These are phyloP conservation scores for Solanum commersonii DNA, from an alignment of 257 asterid species.

Conservation along the genomic window DNA sequence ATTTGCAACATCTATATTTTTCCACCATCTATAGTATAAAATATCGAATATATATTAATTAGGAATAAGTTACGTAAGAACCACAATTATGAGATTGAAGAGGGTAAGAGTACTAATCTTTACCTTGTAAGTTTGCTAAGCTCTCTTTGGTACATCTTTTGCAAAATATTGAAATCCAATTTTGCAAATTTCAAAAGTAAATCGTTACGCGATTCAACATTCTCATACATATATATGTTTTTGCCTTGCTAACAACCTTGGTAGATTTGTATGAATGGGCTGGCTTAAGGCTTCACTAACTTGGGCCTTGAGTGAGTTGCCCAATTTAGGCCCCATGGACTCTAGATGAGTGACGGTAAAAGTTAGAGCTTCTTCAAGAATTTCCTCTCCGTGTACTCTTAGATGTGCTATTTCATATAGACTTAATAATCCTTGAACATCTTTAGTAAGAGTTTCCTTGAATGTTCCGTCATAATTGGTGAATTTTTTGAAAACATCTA, in stretches of 20 bases:
- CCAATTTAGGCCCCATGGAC: neutral
- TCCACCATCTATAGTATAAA: neutral
- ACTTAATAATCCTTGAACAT: neutral
- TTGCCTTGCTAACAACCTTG: neutral
- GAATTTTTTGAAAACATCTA: constrained; percentile 8
- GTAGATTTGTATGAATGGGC: neutral
- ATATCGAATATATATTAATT: neutral
- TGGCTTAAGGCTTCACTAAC: neutral
- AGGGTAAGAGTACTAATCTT: no score
- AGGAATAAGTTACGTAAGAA: no score
- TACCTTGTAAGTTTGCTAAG: neutral
- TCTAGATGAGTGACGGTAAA: neutral
- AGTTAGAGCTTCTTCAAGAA: neutral
- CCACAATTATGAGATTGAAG: neutral
- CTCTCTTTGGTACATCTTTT: neutral
- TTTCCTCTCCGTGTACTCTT: neutral
- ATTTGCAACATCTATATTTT: neutral
- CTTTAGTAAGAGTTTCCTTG: neutral
- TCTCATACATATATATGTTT: neutral
- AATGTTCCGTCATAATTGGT: neutral
- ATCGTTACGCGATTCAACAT: neutral
- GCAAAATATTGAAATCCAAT: neutral
- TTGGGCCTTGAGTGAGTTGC: neutral
- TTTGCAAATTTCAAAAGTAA: neutral
- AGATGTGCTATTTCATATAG: neutral